These are phyloP conservation scores for Phytopythium delawarense DNA, from an alignment of 352 stramenopile species.

Conservation along the genomic window DNA sequence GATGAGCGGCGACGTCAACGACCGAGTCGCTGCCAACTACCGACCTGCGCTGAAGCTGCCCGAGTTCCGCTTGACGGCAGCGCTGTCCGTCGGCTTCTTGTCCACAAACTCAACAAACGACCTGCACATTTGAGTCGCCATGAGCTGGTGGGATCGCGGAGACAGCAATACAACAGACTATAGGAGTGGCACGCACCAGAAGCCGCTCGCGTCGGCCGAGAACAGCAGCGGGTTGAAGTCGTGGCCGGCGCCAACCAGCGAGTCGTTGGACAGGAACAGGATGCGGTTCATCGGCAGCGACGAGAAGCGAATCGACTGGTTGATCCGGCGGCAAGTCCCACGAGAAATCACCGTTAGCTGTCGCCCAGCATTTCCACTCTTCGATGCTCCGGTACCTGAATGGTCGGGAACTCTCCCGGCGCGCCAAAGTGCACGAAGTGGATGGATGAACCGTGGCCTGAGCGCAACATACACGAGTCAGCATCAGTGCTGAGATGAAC, in stretches of 20 bases:
- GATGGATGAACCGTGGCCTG: conserved; percentile 86
- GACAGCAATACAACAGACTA: not conserved
- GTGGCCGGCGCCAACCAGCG: conserved; percentile 85
- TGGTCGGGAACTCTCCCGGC: conserved; percentile 61
- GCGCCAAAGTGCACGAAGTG: conserved; percentile 86
- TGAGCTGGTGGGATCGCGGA: not conserved
- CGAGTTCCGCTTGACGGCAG: conserved; percentile 45
- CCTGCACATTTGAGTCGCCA: conserved; percentile 13
- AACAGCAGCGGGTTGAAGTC: conserved; percentile 93
- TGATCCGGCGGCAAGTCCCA: conserved; percentile 3
- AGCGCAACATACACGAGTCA: not conserved
- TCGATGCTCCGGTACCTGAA: conserved; percentile 37
- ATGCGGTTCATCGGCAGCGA: conserved; percentile 83
- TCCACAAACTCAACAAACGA: conserved; percentile 73
- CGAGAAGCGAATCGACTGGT: conserved; percentile 83
- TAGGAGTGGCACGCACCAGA: conserved; percentile 36
- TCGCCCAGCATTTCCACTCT: not conserved
- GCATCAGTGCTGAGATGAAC: not conserved
- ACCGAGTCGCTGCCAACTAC: not conserved
- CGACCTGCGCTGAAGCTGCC: conserved; percentile 68
- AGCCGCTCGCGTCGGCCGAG: conserved; percentile 63
- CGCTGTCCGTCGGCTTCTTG: conserved; percentile 60
- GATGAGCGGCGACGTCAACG: not conserved
- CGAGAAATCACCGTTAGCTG: not conserved
- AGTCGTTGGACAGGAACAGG: conserved; percentile 88